These are phyloP conservation scores for Lentinula raphanica DNA, from an alignment of 768 basidiomycete genomes.

Conservation along the genomic window DNA sequence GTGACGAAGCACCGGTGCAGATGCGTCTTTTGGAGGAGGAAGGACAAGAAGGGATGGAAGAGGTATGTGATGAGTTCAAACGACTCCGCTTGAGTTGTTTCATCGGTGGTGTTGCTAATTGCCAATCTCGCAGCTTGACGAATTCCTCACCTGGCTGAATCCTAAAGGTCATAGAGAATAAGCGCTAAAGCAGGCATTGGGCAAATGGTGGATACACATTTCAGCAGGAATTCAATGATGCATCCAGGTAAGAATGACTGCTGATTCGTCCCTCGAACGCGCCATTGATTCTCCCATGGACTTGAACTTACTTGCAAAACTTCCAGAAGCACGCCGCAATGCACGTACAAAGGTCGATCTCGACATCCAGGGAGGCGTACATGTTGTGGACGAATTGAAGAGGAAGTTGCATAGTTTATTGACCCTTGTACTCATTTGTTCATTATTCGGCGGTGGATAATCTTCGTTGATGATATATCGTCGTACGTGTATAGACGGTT, in stretches of 20 bases:
- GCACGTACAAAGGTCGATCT: constrained; percentile 59
- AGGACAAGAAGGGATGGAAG: constrained; percentile 74
- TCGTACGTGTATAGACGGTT: no score
- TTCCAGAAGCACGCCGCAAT: constrained; percentile 78
- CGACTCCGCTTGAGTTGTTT: constrained; percentile 3
- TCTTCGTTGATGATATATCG: no score
- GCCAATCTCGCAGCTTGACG: constrained; percentile 73
- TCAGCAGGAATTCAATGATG: constrained; percentile 75
- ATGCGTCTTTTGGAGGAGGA: constrained; percentile 69
- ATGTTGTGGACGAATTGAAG: constrained; percentile 86
- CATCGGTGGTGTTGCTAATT: constrained; percentile 8
- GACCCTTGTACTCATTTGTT: background rate
- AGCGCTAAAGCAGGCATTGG: constrained; percentile 68
- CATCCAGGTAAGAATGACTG: constrained; percentile 50
- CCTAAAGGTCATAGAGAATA: constrained; percentile 86
- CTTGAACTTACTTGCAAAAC: constrained; percentile 58
- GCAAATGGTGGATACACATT: constrained; percentile 83
- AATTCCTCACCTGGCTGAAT: constrained; percentile 86
- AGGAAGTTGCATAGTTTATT: constrained; percentile 34
- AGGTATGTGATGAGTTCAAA: constrained; percentile 52
- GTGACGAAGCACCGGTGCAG: constrained; percentile 48
- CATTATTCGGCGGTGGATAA: no score
- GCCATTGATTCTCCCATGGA: no score
- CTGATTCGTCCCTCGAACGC: no score
- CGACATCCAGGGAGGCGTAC: constrained; percentile 76